These are phyloP conservation scores for Pythium phragmiticola DNA, from an alignment of 352 stramenopile genomes.

Conservation along the genomic window DNA sequence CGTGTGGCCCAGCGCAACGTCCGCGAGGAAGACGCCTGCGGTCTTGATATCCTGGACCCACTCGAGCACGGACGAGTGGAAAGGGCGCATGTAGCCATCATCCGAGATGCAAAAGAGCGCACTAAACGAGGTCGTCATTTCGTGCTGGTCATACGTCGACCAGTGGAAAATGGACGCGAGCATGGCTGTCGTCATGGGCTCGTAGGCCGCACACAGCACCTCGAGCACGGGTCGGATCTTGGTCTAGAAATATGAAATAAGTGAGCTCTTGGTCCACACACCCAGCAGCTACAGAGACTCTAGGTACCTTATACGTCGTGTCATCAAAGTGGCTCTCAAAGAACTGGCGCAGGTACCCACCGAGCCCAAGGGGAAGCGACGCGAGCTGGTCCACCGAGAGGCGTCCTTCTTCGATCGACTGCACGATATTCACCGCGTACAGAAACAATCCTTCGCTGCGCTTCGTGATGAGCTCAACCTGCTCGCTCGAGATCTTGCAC, in stretches of 20 bases:
- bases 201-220: slow-evolving; percentile 65
- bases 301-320: slow-evolving; percentile 43
- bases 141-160: slow-evolving; percentile 58
- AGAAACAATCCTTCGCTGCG: slow-evolving; percentile 66
- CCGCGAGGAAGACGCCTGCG: slow-evolving; percentile 50
- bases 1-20: slow-evolving; percentile 55
- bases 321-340: slow-evolving; percentile 68
- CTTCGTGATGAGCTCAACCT: slow-evolving; percentile 49
- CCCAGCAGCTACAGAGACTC: no score
- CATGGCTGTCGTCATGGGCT: slow-evolving; percentile 46
- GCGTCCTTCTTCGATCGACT: slow-evolving; percentile 54
- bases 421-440: slow-evolving; percentile 76
- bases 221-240: slow-evolving; percentile 66
- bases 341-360: slow-evolving; percentile 66
- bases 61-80: slow-evolving; percentile 74
- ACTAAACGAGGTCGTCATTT: slow-evolving; percentile 47
- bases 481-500: slow-evolving; percentile 30
- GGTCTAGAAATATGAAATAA: slow-evolving; percentile 23
- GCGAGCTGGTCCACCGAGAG: slow-evolving; percentile 49
- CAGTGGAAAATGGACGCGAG: slow-evolving; percentile 54
- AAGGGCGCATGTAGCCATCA: slow-evolving; percentile 46
- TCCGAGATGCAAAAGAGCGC: slow-evolving; percentile 60
- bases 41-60: slow-evolving; percentile 61
- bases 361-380: slow-evolving; percentile 59
- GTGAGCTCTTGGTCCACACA: neutral